Conservation (phyloP, 768 basidiomycete species). For the Pluteus cervinus region DNA sequence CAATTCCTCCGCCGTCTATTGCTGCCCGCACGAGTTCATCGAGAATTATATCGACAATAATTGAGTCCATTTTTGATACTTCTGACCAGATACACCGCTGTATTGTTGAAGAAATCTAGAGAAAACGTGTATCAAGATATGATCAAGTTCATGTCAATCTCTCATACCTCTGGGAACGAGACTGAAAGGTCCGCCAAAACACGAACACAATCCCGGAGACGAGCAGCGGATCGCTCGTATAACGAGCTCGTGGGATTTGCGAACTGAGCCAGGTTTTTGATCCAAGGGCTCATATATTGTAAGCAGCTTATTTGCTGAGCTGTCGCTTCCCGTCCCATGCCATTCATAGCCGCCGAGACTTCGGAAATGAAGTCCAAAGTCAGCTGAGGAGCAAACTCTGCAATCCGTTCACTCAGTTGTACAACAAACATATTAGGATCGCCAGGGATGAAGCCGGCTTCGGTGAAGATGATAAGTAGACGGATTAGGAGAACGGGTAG, state of each 20-base stretch:
- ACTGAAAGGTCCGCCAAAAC: conserved; percentile 71
- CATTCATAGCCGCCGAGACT: conserved; percentile 62
- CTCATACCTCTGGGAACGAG: conserved; percentile 60
- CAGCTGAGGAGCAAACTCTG: conserved; percentile 70
- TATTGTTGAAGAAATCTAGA: conserved; percentile 58
- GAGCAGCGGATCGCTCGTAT: conserved; percentile 67
- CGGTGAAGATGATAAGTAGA: too few relatives aligned
- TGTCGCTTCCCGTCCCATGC: conserved; percentile 31
- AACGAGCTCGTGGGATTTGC: conserved; percentile 62
- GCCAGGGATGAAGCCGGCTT: conserved; percentile 69
- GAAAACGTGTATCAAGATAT: conserved; percentile 6
- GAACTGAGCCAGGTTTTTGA: conserved; percentile 71
- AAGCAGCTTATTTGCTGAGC: conserved; percentile 67
- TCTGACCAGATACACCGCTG: conserved; percentile 78
- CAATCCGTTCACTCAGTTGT: conserved; percentile 64
- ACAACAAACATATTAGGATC: conserved; percentile 57
- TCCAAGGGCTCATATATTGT: conserved; percentile 85
- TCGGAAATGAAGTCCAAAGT: conserved; percentile 89
- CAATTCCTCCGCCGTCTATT: conserved; percentile 78
- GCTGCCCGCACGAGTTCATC: conserved; percentile 80
- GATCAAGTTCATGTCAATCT: neutral
- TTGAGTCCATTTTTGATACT: conserved; percentile 61
- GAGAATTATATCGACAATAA: conserved; percentile 64
- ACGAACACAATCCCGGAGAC: conserved; percentile 78
- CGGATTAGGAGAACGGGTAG: too few relatives aligned